Conservation (phyloP, 192 early-diverging fungal species). For the Podochytrium sp. region DNA sequence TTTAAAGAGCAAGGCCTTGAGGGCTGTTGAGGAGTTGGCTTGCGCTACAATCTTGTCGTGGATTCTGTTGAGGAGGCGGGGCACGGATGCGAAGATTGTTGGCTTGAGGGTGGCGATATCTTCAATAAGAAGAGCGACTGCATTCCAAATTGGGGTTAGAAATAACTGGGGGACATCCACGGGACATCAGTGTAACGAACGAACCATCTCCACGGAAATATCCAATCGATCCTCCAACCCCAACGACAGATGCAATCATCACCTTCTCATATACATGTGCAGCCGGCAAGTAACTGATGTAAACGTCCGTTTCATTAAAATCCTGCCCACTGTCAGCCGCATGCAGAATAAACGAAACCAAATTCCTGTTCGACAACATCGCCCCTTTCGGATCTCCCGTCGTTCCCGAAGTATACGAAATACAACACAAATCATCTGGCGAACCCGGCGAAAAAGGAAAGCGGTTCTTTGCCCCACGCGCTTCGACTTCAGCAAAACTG, state of each 20-base stretch:
- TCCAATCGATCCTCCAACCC: conserved; percentile 63
- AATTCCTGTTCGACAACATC: conserved; percentile 1
- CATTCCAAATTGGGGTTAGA: not conserved
- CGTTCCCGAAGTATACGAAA: conserved; percentile 56
- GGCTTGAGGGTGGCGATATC: conserved; percentile 85
- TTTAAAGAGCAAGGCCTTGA: conserved; percentile 17
- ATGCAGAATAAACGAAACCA: conserved; percentile 5
- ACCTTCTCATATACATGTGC: conserved; percentile 87
- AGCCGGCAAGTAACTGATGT: conserved; percentile 74
- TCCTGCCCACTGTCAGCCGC: conserved; percentile 15
- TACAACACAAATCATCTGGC: conserved; percentile 68
- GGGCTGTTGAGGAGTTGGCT: conserved; percentile 35
- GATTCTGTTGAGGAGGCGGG: conserved; percentile 86
- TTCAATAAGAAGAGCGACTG: conserved; percentile 72
- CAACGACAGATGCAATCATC: conserved; percentile 41
- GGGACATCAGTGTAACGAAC: no score
- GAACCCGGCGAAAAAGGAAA: conserved; percentile 63
- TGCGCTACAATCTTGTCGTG: conserved; percentile 74
- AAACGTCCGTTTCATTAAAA: conserved; percentile 41
- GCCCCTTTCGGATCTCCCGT: conserved; percentile 56
- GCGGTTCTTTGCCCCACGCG: conserved; percentile 66
- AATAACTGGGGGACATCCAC: conserved; percentile 38
- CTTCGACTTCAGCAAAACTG: conserved; percentile 69
- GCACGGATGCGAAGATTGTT: conserved; percentile 86
- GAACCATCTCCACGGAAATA: conserved; percentile 74